These are phyloP conservation scores for Fusarium oxysporum DNA, from an alignment of 2,329 filamentous ascomycete species.

Conservation along the genomic window DNA sequence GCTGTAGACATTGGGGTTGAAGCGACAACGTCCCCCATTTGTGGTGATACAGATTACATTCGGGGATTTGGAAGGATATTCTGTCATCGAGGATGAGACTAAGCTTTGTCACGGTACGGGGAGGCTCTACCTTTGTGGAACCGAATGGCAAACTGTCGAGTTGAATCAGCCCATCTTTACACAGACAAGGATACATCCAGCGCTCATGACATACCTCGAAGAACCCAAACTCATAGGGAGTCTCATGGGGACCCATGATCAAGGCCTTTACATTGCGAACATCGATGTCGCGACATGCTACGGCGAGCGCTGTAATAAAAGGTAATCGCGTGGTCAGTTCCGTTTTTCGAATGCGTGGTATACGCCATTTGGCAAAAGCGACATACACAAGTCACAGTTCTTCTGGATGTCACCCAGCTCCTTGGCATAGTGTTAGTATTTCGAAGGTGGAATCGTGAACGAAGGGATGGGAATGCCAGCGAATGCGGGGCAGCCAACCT, in stretches of 20 bases:
- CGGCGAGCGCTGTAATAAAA: slow-evolving; percentile 75
- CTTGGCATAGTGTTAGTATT: slow-evolving; percentile 56
- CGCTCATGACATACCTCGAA: slow-evolving; percentile 77
- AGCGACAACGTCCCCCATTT: slow-evolving; percentile 86
- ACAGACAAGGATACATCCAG: background rate
- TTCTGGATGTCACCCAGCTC: slow-evolving; percentile 89
- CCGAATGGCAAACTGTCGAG: slow-evolving; percentile 75
- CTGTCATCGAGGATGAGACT: slow-evolving; percentile 56
- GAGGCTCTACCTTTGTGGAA: slow-evolving; percentile 74
- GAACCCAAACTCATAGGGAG: slow-evolving; percentile 96
- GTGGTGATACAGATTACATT: slow-evolving; percentile 79
- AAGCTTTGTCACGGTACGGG: slow-evolving; percentile 10
- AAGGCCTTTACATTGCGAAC: slow-evolving; percentile 88
- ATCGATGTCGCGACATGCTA: slow-evolving; percentile 88
- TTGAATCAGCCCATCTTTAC: slow-evolving; percentile 2
- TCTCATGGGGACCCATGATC: slow-evolving; percentile 92
- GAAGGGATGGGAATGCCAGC: slow-evolving; percentile 25
- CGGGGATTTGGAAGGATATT: slow-evolving; percentile 81
- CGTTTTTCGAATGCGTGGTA: background rate
- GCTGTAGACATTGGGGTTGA: slow-evolving; percentile 97
- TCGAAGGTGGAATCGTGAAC: slow-evolving; percentile 27
- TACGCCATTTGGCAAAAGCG: background rate
- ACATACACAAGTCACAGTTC: slow-evolving; percentile 83
- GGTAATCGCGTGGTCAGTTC: slow-evolving; percentile 10
- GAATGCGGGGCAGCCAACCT: slow-evolving; percentile 63